These are phyloP conservation scores for Trichophyton verrucosum DNA, from an alignment of 2,329 filamentous ascomycete genomes.

Conservation along the genomic window DNA sequence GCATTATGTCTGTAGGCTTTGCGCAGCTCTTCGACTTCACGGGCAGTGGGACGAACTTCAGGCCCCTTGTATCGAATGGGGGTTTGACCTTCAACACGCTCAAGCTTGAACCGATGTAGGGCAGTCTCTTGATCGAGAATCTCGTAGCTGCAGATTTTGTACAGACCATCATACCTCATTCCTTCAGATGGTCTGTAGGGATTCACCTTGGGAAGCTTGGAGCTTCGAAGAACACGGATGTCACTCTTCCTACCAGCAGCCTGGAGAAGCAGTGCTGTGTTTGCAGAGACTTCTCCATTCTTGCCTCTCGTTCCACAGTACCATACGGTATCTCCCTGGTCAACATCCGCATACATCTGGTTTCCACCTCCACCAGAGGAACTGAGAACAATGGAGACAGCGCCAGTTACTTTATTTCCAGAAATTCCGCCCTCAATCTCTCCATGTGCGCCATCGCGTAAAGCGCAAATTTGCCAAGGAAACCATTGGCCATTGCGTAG, in stretches of 20 bases:
- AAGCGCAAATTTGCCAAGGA: conserved; percentile 14
- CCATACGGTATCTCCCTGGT: conserved; percentile 38
- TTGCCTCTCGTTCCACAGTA: conserved; percentile 41
- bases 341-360: conserved; percentile 37
- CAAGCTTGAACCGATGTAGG: conserved; percentile 38
- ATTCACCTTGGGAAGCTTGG: conserved; percentile 22
- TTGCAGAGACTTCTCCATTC: conserved; percentile 17
- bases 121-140: conserved; percentile 30
- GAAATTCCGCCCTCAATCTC: conserved; percentile 32
- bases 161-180: conserved; percentile 48
- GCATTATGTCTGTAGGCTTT: not conserved
- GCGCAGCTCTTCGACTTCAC: conserved; percentile 22
- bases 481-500: conserved; percentile 21
- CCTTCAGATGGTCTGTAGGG: conserved; percentile 36
- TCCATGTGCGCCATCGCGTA: conserved; percentile 20
- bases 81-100: conserved; percentile 32
- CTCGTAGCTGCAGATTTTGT: conserved; percentile 33
- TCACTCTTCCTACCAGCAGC: conserved; percentile 26
- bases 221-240: conserved; percentile 42
- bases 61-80: conserved; percentile 36
- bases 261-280: conserved; percentile 35
- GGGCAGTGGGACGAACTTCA: conserved; percentile 32
- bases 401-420: conserved; percentile 35
- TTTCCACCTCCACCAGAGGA: not conserved
- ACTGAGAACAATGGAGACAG: conserved; percentile 45